Evolutionary conservation across 2,329 filamentous ascomycete species (phyloP).

Genomic region (Hypoxylon sp.): DNA sequence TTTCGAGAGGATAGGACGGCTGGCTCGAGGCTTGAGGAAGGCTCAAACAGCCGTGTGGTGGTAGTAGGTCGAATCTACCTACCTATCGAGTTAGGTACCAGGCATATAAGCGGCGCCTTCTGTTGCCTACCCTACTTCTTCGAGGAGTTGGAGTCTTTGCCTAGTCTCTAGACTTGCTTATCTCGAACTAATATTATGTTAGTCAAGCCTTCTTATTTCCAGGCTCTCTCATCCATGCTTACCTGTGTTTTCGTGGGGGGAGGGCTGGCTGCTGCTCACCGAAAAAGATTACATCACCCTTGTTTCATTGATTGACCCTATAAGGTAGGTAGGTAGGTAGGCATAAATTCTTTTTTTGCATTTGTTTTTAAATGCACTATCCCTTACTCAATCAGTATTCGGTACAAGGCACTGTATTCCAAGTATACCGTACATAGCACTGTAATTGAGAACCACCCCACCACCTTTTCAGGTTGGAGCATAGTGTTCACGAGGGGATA

Average conservation of each 20-base stretch:
- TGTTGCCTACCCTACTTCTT: neutral
- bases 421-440: too few relatives aligned
- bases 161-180: neutral
- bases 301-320: neutral
- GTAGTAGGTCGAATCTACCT: too few relatives aligned
- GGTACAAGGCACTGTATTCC: too few relatives aligned
- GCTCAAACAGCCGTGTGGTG: slow-evolving; percentile 1
- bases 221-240: neutral
- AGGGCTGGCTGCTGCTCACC: neutral
- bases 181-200: neutral
- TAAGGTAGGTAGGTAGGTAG: neutral
- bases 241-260: neutral
- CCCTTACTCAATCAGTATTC: too few relatives aligned
- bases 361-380: too few relatives aligned
- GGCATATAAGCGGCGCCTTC: neutral
- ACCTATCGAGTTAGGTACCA: neutral
- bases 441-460: neutral
- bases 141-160: neutral
- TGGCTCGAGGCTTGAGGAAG: neutral
- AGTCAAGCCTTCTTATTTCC: slow-evolving; percentile 1
- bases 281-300: neutral
- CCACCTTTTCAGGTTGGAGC: neutral
- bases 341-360: neutral
- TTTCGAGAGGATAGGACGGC: neutral
- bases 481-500: neutral